Conservation (phyloP, 129 eudicot genomes). For the Pittosporum tobira region DNA sequence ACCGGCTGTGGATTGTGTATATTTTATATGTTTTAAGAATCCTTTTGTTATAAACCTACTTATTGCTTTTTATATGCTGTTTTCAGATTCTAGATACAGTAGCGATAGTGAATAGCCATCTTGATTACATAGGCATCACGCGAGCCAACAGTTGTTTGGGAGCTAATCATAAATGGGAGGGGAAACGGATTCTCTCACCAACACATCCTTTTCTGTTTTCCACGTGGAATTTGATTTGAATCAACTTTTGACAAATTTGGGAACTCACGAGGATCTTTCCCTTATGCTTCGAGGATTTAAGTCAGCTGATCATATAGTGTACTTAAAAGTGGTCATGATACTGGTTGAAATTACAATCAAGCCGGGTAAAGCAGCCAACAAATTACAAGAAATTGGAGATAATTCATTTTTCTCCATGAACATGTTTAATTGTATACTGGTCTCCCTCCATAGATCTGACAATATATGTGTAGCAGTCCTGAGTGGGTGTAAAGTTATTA, state of each 20-base stretch:
- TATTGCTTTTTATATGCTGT: conserved; percentile 8
- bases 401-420: conserved; percentile 16
- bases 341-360: conserved; percentile 23
- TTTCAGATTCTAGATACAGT: conserved; percentile 47
- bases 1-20: no score
- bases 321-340: conserved; percentile 15
- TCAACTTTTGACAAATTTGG: conserved; percentile 25
- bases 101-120: conserved; percentile 53
- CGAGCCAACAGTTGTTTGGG: conserved; percentile 11
- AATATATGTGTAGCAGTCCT: not conserved
- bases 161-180: conserved; percentile 29
- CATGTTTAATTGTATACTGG: conserved; percentile 15
- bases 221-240: conserved; percentile 23
- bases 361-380: conserved; percentile 8
- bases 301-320: not conserved
- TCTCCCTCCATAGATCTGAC: conserved; percentile 24
- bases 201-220: conserved; percentile 14
- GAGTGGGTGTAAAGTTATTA: conserved; percentile 14
- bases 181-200: conserved; percentile 13
- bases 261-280: conserved; percentile 8
- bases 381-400: conserved; percentile 17
- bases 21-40: no score
- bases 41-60: not conserved
- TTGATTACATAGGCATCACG: not conserved
- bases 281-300: conserved; percentile 8